Conservation (phyloP, 768 basidiomycete genomes). For the Macrocybe gigantea region DNA sequence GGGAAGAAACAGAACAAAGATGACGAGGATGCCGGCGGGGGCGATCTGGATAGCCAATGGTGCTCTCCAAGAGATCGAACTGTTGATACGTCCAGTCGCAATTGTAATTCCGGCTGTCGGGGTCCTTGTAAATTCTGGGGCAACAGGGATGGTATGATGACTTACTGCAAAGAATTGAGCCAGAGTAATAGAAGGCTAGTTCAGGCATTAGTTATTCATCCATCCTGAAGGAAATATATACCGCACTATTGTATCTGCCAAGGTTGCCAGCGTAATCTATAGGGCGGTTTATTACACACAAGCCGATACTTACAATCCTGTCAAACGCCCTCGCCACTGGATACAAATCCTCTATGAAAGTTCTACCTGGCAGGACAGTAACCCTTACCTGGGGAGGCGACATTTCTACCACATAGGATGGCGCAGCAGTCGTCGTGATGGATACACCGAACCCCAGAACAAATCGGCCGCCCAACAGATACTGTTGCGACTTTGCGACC, state of each 20-base stretch:
- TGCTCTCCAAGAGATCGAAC: constrained; percentile 38
- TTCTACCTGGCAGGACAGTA: background rate
- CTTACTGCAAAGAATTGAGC: constrained; percentile 37
- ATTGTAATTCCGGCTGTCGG: constrained; percentile 35
- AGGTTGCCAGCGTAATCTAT: background rate
- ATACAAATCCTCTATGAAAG: background rate
- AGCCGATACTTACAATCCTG: constrained; percentile 37
- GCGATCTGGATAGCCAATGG: constrained; percentile 49
- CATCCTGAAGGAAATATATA: constrained; percentile 10
- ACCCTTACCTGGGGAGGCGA: constrained; percentile 43
- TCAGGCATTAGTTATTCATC: background rate
- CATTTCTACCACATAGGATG: constrained; percentile 51
- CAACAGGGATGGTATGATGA: background rate
- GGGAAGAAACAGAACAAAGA: constrained; percentile 28
- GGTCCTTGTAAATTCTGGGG: background rate
- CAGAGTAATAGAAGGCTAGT: constrained; percentile 40
- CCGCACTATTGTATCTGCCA: constrained; percentile 28
- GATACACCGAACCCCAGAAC: constrained; percentile 50
- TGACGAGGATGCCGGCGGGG: constrained; percentile 33
- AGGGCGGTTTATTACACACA: constrained; percentile 4
- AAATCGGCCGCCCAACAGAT: constrained; percentile 48
- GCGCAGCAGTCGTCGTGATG: constrained; percentile 36
- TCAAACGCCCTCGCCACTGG: constrained; percentile 44
- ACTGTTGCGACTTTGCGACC: constrained; percentile 33
- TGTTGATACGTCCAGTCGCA: constrained; percentile 29